Conservation (phyloP, 2,329 filamentous ascomycete genomes). For the Pseudogymnoascus sp. region DNA sequence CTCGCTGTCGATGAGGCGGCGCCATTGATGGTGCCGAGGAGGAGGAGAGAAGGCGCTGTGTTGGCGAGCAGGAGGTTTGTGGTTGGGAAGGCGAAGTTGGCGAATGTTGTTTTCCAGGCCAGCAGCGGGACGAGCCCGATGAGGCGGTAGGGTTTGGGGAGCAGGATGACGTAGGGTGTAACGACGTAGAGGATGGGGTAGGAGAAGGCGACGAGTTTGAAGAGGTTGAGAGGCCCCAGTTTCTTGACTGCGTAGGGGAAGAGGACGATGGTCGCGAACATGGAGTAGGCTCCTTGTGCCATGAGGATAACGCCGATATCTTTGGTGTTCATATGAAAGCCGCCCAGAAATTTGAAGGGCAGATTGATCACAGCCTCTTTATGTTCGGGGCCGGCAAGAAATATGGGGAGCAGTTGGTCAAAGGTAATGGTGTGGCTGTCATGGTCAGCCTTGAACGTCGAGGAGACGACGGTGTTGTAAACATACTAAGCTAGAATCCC, state of each 20-base stretch:
- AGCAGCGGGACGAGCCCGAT: constrained; percentile 69
- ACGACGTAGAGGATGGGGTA: constrained; percentile 85
- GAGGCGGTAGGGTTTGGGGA: constrained; percentile 65
- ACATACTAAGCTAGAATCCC: constrained; percentile 92
- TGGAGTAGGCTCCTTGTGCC: constrained; percentile 80
- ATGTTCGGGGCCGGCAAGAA: constrained; percentile 53
- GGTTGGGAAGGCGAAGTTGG: constrained; percentile 84
- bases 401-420: constrained; percentile 86
- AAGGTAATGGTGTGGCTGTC: constrained; percentile 90
- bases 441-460: constrained; percentile 16
- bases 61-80: constrained; percentile 86
- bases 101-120: constrained; percentile 87
- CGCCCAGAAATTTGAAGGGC: constrained; percentile 83
- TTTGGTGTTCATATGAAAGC: constrained; percentile 75
- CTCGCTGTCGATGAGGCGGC: constrained; percentile 87
- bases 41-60: constrained; percentile 71
- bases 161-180: constrained; percentile 80
- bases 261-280: constrained; percentile 69
- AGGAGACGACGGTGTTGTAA: constrained; percentile 10
- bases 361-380: constrained; percentile 43
- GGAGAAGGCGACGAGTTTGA: constrained; percentile 68
- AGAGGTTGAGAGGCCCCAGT: constrained; percentile 72
- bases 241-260: constrained; percentile 70
- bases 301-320: constrained; percentile 83
- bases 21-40: constrained; percentile 88